Percentiles rank a stretch among this genome's conserved stretches.
Conservation (phyloP, 129 eudicot genomes). For the Smallanthus sonchifolius region DNA sequence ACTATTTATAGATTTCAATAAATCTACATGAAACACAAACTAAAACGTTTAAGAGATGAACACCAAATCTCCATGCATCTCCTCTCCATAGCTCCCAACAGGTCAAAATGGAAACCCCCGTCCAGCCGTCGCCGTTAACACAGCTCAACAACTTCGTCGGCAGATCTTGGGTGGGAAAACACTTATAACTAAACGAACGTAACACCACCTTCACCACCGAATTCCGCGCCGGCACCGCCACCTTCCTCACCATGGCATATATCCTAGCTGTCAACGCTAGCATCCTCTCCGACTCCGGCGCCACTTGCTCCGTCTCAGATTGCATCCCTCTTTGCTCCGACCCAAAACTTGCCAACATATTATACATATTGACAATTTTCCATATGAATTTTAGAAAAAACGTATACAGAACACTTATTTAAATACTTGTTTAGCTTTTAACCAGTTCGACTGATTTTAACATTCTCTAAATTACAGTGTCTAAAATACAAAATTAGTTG, state of each 20-base stretch:
- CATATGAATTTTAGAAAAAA: too few species aligned
- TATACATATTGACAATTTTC: too few species aligned
- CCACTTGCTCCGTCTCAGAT: constrained; percentile 77
- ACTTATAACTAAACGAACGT: constrained; percentile 63
- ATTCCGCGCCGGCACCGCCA: constrained; percentile 91
- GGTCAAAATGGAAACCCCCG: constrained; percentile 32
- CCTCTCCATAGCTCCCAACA: neutral
- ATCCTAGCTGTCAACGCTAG: constrained; percentile 91
- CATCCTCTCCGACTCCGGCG: constrained; percentile 88
- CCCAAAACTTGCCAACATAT: constrained; percentile 1
- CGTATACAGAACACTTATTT: too few species aligned
- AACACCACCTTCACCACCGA: constrained; percentile 81
- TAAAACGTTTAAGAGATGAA: constrained; percentile 2
- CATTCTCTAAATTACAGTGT: neutral
- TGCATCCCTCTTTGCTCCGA: constrained; percentile 81
- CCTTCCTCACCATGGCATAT: constrained; percentile 97
- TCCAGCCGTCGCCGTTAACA: constrained; percentile 26
- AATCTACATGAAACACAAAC: neutral
- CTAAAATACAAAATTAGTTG: neutral
- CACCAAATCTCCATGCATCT: neutral
- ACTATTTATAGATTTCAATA: neutral
- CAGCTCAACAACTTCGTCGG: constrained; percentile 58
- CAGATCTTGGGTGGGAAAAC: constrained; percentile 45
- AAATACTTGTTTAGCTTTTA: too few species aligned
- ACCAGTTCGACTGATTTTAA: neutral